phyloP scores from a whole-genome alignment of 495 filamentous ascomycete genomes.

The Neurospora sublineolata region DNA sequence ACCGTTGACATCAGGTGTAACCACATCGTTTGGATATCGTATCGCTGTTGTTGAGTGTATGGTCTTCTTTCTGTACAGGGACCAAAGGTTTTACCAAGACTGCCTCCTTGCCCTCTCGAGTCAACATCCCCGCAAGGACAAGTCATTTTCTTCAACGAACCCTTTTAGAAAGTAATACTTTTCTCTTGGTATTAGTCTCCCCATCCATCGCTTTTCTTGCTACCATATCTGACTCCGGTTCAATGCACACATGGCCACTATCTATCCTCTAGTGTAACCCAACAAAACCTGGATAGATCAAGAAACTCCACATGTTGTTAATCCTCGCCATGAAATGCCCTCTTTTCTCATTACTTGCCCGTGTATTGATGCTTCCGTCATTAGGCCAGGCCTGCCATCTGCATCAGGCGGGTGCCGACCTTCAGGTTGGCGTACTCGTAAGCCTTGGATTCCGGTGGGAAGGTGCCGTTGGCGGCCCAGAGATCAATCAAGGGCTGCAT shows the following conservation, averaged over 20 bases:
- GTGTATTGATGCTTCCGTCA: neutral
- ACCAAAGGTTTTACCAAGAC: neutral
- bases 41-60: neutral
- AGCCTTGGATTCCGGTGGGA: slow-evolving; percentile 58
- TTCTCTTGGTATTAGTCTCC: neutral
- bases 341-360: neutral
- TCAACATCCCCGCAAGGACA: neutral
- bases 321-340: neutral
- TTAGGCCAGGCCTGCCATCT: slow-evolving; percentile 29
- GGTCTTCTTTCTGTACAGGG: neutral
- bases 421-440: slow-evolving; percentile 45
- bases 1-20: neutral
- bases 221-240: neutral
- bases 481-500: slow-evolving; percentile 88
- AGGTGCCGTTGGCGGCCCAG: slow-evolving; percentile 73
- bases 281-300: neutral
- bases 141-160: neutral
- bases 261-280: neutral
- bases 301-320: neutral
- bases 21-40: neutral
- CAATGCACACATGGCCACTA: neutral
- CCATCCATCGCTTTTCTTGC: neutral
- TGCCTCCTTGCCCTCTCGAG: neutral
- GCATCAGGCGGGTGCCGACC: slow-evolving; percentile 30
- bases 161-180: neutral